Conservation (phyloP, 2,329 filamentous ascomycete species). For the Trichoderma afroharzianum region DNA sequence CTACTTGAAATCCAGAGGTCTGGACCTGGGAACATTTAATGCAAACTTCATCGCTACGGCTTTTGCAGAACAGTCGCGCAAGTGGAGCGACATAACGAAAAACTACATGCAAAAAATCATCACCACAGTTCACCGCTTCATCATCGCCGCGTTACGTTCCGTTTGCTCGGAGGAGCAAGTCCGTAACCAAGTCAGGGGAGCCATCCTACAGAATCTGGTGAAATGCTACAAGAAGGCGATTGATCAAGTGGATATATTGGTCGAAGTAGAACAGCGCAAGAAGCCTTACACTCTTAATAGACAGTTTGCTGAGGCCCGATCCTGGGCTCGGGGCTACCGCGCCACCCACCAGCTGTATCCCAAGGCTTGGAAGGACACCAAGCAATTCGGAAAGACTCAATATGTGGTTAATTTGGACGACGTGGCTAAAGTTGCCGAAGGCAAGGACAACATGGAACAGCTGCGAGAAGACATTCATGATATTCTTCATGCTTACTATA, state of each 20-base stretch:
- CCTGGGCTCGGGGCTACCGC: not conserved
- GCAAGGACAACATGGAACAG: not conserved
- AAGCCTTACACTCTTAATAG: not conserved
- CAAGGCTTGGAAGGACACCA: not conserved
- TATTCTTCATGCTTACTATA: not conserved
- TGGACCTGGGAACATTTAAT: not conserved
- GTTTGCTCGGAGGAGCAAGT: not conserved
- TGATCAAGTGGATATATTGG: not conserved
- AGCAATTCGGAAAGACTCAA: not conserved
- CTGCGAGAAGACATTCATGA: not conserved
- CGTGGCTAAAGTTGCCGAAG: not conserved
- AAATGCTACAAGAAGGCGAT: not conserved
- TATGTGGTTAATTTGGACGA: not conserved
- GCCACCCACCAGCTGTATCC: accelerated
- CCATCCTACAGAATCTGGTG: not conserved
- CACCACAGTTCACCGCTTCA: not conserved
- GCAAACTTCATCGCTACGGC: not conserved
- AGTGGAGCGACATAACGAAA: not conserved
- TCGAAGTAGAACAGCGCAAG: not conserved
- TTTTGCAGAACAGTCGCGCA: not conserved
- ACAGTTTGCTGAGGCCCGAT: not conserved
- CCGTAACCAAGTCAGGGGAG: not conserved
- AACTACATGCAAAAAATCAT: not conserved
- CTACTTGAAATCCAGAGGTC: not conserved
- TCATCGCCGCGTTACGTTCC: not conserved